Base-by-base conservation (phyloP, 2,329 filamentous ascomycete genomes). In the Penicillium sp. region DNA sequence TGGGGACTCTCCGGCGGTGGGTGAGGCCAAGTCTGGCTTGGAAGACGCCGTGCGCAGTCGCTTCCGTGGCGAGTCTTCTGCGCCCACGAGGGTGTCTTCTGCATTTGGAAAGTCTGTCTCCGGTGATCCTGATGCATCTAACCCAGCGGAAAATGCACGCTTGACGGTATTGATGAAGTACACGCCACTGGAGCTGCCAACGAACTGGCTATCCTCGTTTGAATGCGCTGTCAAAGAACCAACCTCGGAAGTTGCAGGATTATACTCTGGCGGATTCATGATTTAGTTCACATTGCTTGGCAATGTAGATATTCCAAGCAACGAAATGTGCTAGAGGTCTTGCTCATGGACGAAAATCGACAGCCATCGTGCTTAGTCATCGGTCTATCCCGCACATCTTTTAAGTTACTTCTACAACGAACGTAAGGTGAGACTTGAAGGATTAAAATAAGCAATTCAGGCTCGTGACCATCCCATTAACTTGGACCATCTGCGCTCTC, bases 151-250 rank as follows among this genome's bases (percentile, higher is more conserved):
- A 60, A 81, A 81, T n/a, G 78, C 77, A 28, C 74, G 72, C 38
- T 76, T 76, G 49, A 81, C 79, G 1, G 79, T 81, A 51, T 81
- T 79, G 58, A 78, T 73, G 63, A 81, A 81, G 63, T 76, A 81
- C 40, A 81, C 76, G 3, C 79, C 79, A 36, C 74, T 79, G 11
- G 77, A 77, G 57, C 76, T 79, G 24, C 79, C 79, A 27, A 81
- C 75, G 58, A 80, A 81, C 47, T 79, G 73, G 45, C 76, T 79
- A 53, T 76, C 74, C 35, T 75, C 69, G 35, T 71, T 71, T 3
- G 71, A 69, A 42, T 74, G 68, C 18, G 74, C 70, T 25, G 69
- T 74, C 46, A 76, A 60, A 47, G 72, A 74, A 42, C 74, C 74
- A 41, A 75, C 73, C 58, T 76, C 73, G 38, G 70, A 68, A 9